These are phyloP conservation scores for Alternaria panax DNA, from an alignment of 2,329 filamentous ascomycete species.

Conservation along the genomic window DNA sequence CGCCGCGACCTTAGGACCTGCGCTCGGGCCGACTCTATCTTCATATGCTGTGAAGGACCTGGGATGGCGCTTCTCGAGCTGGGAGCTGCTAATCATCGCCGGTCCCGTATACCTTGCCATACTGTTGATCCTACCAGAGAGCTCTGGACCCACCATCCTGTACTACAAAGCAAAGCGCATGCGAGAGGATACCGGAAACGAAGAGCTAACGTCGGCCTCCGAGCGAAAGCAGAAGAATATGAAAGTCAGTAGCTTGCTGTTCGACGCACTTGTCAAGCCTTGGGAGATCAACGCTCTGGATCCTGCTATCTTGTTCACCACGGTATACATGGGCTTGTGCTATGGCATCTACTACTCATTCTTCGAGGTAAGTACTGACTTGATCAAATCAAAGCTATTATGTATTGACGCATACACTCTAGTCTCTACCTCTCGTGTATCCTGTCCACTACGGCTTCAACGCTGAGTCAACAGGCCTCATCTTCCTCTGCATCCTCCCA, in stretches of 20 bases:
- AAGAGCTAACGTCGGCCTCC: constrained; percentile 75
- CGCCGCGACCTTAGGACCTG: constrained; percentile 65
- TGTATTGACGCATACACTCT: background rate
- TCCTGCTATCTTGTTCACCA: constrained; percentile 82
- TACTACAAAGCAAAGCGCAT: constrained; percentile 72
- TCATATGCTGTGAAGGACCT: constrained; percentile 74
- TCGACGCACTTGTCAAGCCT: constrained; percentile 70
- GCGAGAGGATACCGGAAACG: constrained; percentile 70
- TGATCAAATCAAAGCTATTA: background rate
- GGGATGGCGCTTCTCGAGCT: constrained; percentile 84
- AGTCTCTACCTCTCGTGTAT: constrained; percentile 67
- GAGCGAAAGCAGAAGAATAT: constrained; percentile 69
- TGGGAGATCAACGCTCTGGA: constrained; percentile 85
- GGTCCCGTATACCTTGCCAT: constrained; percentile 75
- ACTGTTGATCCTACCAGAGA: constrained; percentile 84
- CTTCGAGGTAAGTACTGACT: constrained; percentile 61
- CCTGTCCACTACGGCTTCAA: constrained; percentile 78
- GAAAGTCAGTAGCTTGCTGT: constrained; percentile 49
- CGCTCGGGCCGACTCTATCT: constrained; percentile 68
- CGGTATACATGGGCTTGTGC: constrained; percentile 82
- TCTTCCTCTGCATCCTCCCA: constrained; percentile 82
- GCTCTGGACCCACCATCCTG: constrained; percentile 71
- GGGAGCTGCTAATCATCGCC: constrained; percentile 82
- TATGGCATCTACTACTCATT: constrained; percentile 78
- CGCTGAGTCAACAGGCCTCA: constrained; percentile 75